Base-by-base conservation (phyloP, 805 yeast genomes). In the Debaryomyces tyrocola region DNA sequence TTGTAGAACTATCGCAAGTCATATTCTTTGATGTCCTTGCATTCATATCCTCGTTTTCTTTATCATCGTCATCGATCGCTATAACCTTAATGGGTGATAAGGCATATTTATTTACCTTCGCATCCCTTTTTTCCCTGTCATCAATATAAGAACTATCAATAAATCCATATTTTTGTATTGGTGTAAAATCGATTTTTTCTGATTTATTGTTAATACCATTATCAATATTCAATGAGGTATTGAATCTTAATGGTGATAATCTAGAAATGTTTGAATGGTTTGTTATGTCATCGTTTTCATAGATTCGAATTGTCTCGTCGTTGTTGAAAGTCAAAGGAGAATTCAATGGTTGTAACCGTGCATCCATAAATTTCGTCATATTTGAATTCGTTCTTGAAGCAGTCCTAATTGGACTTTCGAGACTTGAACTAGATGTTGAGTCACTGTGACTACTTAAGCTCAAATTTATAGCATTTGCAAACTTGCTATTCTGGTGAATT, bases 1-100 rank as follows among this genome's bases (percentile, higher is more conserved):
- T 57, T 2, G 74, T 68, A 2, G 75, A 69, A 37, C 63, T 67
- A 33, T 72, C 73, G 29, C 64, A 51, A 31, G 66, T 58, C n/a
- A 49, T 51, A 14, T 53, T 46, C 44, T 66, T 63, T 10, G 55
- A 39, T 28, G 33, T 39, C 12, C 4, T 27, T 8, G 20, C 28
- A 24, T 39, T 28, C 21, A 6, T 28, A 10, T 27, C 33, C n/a
- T 12, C 11, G 7, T 39, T 21, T 15, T 24, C 34, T 12, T 39
- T 28, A 18, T 39, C 33, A 4, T 12, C 34, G 6, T 39, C 34
- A 9, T 21, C 14, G 12, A 21, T n/a, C 8, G 20, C 52, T 41
- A 6, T 35, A 24, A 18, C 34, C n/a, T 39, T 28, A 24, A 39
- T 39, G 6, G 42, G 42, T 2, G 42, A 39, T 20, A 39, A 39